A percentile compares a stretch with the other conserved stretches of the same genome.
phyloP scores from a whole-genome alignment of 2,329 filamentous ascomycete species.

The Samsoniella hepiali region DNA sequence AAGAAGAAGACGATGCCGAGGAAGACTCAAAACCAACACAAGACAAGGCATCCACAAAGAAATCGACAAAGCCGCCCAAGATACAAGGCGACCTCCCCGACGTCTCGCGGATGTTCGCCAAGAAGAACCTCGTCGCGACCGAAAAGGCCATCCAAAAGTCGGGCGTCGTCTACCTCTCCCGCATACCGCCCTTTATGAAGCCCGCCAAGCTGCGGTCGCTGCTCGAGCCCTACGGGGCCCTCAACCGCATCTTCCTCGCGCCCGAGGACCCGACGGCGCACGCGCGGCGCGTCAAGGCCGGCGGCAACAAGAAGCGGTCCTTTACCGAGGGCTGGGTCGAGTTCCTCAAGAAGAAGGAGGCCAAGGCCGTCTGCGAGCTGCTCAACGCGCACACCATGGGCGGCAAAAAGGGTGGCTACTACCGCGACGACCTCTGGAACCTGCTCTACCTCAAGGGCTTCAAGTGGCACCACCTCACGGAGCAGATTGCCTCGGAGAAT shows the following conservation, averaged over 20 bases:
- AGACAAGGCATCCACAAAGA: constrained; percentile 26
- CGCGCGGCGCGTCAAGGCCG: constrained; percentile 62
- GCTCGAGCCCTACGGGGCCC: constrained; percentile 68
- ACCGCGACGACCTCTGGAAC: constrained; percentile 85
- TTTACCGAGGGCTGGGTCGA: constrained; percentile 87
- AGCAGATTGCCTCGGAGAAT: constrained; percentile 78
- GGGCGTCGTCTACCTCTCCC: constrained; percentile 78
- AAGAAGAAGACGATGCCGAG: constrained; percentile 24
- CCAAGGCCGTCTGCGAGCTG: constrained; percentile 71
- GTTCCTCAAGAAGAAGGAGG: constrained; percentile 71
- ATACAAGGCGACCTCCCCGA: constrained; percentile 41
- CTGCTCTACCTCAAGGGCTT: constrained; percentile 78
- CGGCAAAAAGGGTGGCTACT: constrained; percentile 79
- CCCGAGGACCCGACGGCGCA: constrained; percentile 70
- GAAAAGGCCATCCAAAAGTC: constrained; percentile 67
- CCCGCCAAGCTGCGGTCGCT: constrained; percentile 72
- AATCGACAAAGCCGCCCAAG: constrained; percentile 28
- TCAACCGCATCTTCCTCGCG: constrained; percentile 76
- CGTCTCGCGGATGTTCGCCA: constrained; percentile 53
- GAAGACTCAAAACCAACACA: not conserved
- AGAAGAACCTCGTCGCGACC: constrained; percentile 65
- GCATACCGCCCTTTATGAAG: constrained; percentile 87
- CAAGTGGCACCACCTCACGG: constrained; percentile 74
- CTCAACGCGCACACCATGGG: constrained; percentile 77
- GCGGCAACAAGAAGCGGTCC: constrained; percentile 80